phyloP scores from a whole-genome alignment of 139 green algal genomes.

The Chlorokybus atmophyticus region DNA sequence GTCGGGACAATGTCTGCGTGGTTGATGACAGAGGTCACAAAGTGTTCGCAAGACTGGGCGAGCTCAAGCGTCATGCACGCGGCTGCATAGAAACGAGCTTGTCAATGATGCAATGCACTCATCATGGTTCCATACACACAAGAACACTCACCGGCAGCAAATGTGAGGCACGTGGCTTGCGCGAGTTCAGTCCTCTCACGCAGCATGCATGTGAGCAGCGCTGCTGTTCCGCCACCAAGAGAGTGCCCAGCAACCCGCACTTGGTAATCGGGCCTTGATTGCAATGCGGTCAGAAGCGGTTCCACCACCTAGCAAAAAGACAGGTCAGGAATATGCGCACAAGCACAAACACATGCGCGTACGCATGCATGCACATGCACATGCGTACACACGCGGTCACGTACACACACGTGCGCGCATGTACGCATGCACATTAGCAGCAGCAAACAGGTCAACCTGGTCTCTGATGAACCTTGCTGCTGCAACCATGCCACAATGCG shows the following conservation, averaged over 20 bases:
- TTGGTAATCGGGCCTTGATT: slow-evolving; percentile 8
- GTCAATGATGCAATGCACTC: not conserved
- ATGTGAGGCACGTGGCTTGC: slow-evolving; percentile 21
- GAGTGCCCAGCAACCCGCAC: slow-evolving; percentile 34
- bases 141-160: slow-evolving; percentile 22
- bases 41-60: slow-evolving; percentile 23
- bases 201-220: slow-evolving; percentile 33
- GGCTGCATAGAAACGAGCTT: slow-evolving; percentile 9
- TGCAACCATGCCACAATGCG: slow-evolving; percentile 36
- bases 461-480: slow-evolving; percentile 23
- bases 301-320: too few species aligned
- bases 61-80: slow-evolving; percentile 36
- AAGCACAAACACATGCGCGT: too few species aligned
- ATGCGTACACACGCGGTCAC: too few species aligned
- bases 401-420: too few species aligned
- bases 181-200: slow-evolving; percentile 19
- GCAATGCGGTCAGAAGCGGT: slow-evolving; percentile 2
- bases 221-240: slow-evolving; percentile 32
- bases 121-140: not conserved
- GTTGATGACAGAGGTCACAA: slow-evolving; percentile 36
- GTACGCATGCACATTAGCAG: too few species aligned
- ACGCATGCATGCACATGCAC: too few species aligned
- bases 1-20: slow-evolving; percentile 34
- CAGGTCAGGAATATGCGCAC: too few species aligned
- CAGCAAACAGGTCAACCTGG: not conserved